phyloP scores from a whole-genome alignment of 2,329 filamentous ascomycete genomes.

The Allantophomopsis cytisporea region DNA sequence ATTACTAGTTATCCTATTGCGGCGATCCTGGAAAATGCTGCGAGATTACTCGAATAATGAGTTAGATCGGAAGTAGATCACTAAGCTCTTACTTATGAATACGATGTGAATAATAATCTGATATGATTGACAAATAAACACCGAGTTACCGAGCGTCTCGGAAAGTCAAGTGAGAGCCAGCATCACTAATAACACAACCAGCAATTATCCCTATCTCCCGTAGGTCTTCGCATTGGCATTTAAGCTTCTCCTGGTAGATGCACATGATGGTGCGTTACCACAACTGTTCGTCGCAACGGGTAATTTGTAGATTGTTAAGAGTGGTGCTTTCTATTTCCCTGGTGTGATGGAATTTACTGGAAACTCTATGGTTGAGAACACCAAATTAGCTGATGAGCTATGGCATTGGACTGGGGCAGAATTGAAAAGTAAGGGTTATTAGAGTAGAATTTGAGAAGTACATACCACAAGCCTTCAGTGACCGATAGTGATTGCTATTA shows the following conservation, averaged over 20 bases:
- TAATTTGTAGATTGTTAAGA: constrained; percentile 13
- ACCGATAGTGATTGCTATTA: too few relatives aligned
- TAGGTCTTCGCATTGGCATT: background rate
- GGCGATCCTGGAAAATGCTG: too few relatives aligned
- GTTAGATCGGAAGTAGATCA: too few relatives aligned
- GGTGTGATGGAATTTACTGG: constrained; percentile 18
- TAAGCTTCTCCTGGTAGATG: constrained; percentile 4
- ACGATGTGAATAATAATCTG: too few relatives aligned
- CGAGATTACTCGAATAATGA: too few relatives aligned
- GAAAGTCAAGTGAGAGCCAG: constrained; percentile 18
- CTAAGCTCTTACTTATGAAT: too few relatives aligned
- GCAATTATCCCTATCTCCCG: too few relatives aligned
- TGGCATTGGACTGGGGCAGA: constrained; percentile 22
- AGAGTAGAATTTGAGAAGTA: too few relatives aligned
- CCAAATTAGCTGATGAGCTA: constrained; percentile 18
- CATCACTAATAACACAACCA: constrained; percentile 8
- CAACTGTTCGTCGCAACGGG: constrained; percentile 26
- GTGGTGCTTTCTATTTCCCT: constrained; percentile 23
- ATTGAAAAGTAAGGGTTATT: constrained; percentile 6
- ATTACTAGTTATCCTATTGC: too few relatives aligned
- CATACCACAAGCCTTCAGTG: too few relatives aligned
- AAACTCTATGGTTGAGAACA: constrained; percentile 8
- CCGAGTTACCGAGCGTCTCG: too few relatives aligned
- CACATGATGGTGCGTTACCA: constrained; percentile 22
- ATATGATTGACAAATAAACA: too few relatives aligned